phyloP scores from a whole-genome alignment of 306 rosid genomes.

The Castanospermum australe region DNA sequence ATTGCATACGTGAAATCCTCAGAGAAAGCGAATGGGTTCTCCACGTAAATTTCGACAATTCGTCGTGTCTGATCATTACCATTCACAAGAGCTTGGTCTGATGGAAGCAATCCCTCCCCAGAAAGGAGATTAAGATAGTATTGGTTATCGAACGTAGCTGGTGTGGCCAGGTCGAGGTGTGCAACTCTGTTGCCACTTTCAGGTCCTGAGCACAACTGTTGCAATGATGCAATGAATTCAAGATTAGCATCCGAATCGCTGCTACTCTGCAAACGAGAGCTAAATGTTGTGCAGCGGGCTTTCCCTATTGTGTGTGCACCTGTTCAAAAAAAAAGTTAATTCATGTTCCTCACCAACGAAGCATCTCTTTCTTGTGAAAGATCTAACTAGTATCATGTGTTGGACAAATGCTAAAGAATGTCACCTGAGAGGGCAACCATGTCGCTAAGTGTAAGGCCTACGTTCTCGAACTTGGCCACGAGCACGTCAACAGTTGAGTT shows the following conservation, averaged over 20 bases:
- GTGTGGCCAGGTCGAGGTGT: constrained; percentile 70
- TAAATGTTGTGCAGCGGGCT: constrained; percentile 77
- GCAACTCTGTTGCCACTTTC: constrained; percentile 34
- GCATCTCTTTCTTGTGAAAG: not conserved
- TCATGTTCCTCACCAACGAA: not conserved
- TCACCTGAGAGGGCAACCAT: constrained; percentile 87
- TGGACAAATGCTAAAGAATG: not conserved
- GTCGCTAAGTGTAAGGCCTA: constrained; percentile 63
- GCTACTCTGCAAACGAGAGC: constrained; percentile 47
- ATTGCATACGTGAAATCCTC: constrained; percentile 68
- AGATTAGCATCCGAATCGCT: constrained; percentile 29
- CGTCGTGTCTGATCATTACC: constrained; percentile 52
- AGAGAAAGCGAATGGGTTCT: constrained; percentile 49
- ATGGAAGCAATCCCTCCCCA: constrained; percentile 74
- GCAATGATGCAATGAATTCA: constrained; percentile 61
- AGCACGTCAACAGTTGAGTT: constrained; percentile 70
- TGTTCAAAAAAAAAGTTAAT: not conserved
- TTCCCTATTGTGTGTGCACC: constrained; percentile 86
- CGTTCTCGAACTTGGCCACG: constrained; percentile 59
- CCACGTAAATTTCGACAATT: constrained; percentile 59
- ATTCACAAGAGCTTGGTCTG: constrained; percentile 60
- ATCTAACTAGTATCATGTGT: not conserved
- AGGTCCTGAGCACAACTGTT: constrained; percentile 54
- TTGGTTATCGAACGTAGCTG: constrained; percentile 82
- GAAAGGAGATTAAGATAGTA: constrained; percentile 69